A percentile compares a stretch with the other conserved stretches of the same genome.
Conservation (phyloP, 2,329 filamentous ascomycete species). For the Penicillium thymicola region DNA sequence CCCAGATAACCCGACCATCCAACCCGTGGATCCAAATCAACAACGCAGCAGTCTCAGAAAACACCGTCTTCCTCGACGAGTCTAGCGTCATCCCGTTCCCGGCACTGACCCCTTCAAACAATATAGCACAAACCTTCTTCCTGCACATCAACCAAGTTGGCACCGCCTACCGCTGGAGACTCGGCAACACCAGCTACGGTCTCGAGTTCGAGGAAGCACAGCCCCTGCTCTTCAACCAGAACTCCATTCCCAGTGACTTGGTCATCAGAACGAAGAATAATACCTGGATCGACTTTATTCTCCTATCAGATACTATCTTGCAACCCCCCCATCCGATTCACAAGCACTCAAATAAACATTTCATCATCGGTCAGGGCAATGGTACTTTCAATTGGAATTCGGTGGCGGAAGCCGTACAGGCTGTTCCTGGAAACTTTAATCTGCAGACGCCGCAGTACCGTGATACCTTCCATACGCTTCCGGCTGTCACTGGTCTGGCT, state of each 20-base stretch:
- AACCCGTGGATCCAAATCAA: conserved; percentile 51
- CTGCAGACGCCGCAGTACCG: conserved; percentile 54
- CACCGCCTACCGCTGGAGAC: conserved; percentile 25
- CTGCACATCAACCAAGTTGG: conserved; percentile 22
- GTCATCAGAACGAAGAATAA: conserved; percentile 49
- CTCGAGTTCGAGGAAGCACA: conserved; percentile 22
- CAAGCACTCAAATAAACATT: conserved; percentile 64
- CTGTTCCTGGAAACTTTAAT: conserved; percentile 55
- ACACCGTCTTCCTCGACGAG: conserved; percentile 48
- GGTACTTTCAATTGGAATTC: conserved; percentile 52
- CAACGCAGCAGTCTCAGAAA: conserved; percentile 42
- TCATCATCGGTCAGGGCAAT: conserved; percentile 52
- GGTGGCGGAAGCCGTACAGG: conserved; percentile 53
- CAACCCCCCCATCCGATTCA: conserved; percentile 61
- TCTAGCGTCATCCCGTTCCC: conserved; percentile 49
- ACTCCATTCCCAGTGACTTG: conserved; percentile 31
- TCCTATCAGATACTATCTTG: conserved; percentile 41
- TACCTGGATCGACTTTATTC: conserved; percentile 57
- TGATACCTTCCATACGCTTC: conserved; percentile 48
- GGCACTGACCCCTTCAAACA: conserved; percentile 40
- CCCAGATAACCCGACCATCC: conserved; percentile 21
- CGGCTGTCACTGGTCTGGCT: conserved; percentile 27
- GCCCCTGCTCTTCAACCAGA: conserved; percentile 28
- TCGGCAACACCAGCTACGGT: conserved; percentile 25
- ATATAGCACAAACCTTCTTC: conserved; percentile 42